Evolutionary conservation across 192 early-diverging fungal species (phyloP).

Genomic region (Backusella liffmaniae): DNA sequence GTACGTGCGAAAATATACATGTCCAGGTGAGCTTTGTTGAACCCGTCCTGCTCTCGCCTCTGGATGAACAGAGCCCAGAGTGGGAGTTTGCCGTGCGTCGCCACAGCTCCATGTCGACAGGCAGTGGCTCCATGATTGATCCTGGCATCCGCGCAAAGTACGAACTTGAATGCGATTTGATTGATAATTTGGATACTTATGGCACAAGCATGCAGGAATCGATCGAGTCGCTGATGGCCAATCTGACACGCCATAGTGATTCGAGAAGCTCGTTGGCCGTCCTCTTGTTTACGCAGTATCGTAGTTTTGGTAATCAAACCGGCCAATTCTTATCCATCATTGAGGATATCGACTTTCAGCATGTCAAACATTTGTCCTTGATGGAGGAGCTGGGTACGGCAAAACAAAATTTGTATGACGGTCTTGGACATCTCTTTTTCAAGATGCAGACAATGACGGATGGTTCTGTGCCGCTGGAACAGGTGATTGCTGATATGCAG

Average conservation of each 20-base stretch:
- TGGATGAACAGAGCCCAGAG: neutral
- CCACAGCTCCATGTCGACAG: neutral
- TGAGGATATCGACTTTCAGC: constrained; percentile 20
- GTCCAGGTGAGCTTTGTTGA: constrained; percentile 41
- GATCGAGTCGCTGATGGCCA: neutral
- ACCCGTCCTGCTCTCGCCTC: neutral
- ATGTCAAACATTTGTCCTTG: neutral
- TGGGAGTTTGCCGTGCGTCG: neutral
- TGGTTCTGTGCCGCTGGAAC: neutral
- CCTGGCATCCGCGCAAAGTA: constrained; percentile 13
- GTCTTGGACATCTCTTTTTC: constrained; percentile 20
- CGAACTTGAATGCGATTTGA: constrained; percentile 19
- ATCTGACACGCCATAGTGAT: neutral
- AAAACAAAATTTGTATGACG: neutral
- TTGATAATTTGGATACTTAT: constrained; percentile 21
- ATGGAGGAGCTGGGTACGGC: neutral
- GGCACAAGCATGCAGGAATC: constrained; percentile 29
- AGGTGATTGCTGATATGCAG: neutral
- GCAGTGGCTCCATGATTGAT: neutral
- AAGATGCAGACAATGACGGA: constrained; percentile 26
- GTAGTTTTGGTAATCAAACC: constrained; percentile 15
- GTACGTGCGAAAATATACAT: constrained; percentile 33
- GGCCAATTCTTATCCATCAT: constrained; percentile 17
- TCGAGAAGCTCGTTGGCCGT: neutral
- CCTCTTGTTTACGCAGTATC: constrained; percentile 20